Percentiles rank a stretch among this genome's conserved stretches.
Evolutionary conservation across 2,329 filamentous ascomycete genomes (phyloP).

Genomic region (Stemphylium lycopersici): DNA sequence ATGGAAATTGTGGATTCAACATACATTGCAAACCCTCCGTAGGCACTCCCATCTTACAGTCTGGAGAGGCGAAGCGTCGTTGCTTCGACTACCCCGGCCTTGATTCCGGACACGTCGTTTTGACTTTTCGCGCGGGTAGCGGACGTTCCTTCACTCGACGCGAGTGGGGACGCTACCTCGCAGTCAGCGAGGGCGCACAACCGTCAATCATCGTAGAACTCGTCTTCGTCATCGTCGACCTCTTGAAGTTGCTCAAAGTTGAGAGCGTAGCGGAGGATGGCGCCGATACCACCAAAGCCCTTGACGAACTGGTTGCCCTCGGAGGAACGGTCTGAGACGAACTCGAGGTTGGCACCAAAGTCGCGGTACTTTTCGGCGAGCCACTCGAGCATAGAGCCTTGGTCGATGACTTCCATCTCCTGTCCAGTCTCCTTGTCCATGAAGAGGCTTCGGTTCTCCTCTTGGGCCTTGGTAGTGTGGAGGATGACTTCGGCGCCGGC

Average conservation of each 20-base stretch:
- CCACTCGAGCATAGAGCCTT: conserved; percentile 98
- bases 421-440: conserved; percentile 94
- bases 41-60: conserved; percentile 48
- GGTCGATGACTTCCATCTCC: conserved; percentile 92
- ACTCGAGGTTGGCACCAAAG: conserved; percentile 93
- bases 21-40: conserved; percentile 46
- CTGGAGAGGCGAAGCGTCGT: conserved; percentile 49
- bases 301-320: conserved; percentile 99
- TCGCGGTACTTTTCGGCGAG: conserved; percentile 98
- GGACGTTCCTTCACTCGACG: conserved; percentile 62
- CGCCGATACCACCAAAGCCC: conserved; percentile 97
- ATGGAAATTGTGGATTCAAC: conserved; percentile 5
- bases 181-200: conserved; percentile 81
- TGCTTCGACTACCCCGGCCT: conserved; percentile 37
- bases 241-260: conserved; percentile 99
- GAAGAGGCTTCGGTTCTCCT: conserved; percentile 80
- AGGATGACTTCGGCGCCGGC: conserved; percentile 74
- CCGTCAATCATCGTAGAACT: conserved; percentile 96
- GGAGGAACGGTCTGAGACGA: conserved; percentile 95
- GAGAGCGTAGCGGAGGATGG: conserved; percentile 98
- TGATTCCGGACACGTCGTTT: conserved; percentile 40
- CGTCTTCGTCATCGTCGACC: conserved; percentile 75
- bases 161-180: conserved; percentile 80
- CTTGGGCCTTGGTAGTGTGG: conserved; percentile 87
- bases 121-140: conserved; percentile 48